Evolutionary conservation across 2,329 filamentous ascomycete genomes (phyloP).

Genomic region (Lasiodiplodia hormozganensis): DNA sequence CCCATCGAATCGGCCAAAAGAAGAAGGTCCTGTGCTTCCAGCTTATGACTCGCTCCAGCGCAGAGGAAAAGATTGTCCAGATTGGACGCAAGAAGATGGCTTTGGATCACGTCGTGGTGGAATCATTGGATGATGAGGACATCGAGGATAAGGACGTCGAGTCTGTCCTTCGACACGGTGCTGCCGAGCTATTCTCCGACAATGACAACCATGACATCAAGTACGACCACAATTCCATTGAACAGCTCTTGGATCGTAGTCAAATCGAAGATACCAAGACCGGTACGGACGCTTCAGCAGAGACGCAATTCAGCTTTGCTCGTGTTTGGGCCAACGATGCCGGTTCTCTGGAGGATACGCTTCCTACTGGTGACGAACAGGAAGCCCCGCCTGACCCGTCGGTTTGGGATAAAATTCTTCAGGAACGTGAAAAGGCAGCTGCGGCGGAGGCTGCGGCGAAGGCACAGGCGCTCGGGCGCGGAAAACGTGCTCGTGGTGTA

Average conservation of each 20-base stretch:
- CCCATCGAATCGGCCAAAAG: slow-evolving; percentile 94
- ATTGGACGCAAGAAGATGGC: slow-evolving; percentile 96
- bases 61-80: slow-evolving; percentile 95
- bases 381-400: slow-evolving; percentile 66
- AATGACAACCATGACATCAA: slow-evolving; percentile 73
- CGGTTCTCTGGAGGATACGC: slow-evolving; percentile 68
- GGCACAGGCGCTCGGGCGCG: slow-evolving; percentile 81
- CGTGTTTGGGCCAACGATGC: slow-evolving; percentile 90
- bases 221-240: slow-evolving; percentile 84
- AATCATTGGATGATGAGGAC: slow-evolving; percentile 86
- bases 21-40: slow-evolving; percentile 97
- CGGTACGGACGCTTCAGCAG: slow-evolving; percentile 69
- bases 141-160: slow-evolving; percentile 81
- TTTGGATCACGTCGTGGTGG: slow-evolving; percentile 91
- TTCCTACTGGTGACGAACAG: slow-evolving; percentile 61
- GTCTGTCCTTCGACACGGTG: slow-evolving; percentile 86
- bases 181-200: slow-evolving; percentile 82
- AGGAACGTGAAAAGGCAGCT: slow-evolving; percentile 80
- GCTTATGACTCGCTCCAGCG: slow-evolving; percentile 85
- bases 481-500: slow-evolving; percentile 74
- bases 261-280: slow-evolving; percentile 75
- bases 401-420: slow-evolving; percentile 90
- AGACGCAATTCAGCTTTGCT: slow-evolving; percentile 87
- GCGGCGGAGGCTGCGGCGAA: slow-evolving; percentile 72
- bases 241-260: slow-evolving; percentile 87